Evolutionary conservation across 768 basidiomycete species (phyloP).

Genomic region (Leccinum rimulosum): DNA sequence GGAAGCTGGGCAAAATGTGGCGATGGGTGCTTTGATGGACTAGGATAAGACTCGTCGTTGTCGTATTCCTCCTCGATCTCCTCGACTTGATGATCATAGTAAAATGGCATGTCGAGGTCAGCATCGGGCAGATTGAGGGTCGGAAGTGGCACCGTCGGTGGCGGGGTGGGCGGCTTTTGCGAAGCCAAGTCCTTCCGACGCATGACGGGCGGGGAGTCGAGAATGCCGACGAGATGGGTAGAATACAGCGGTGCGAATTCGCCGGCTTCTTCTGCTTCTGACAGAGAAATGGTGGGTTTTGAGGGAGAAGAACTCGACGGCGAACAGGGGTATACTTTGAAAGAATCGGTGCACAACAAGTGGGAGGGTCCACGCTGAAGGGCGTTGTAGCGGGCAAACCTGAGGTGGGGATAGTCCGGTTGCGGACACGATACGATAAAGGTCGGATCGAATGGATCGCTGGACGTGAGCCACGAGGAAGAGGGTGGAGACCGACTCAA

Average conservation of each 20-base stretch:
- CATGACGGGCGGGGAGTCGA: slow-evolving; percentile 36
- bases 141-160: slow-evolving; percentile 39
- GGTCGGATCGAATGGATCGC: slow-evolving; percentile 23
- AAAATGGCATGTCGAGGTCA: slow-evolving; percentile 23
- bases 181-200: slow-evolving; percentile 29
- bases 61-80: slow-evolving; percentile 19
- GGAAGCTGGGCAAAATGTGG: slow-evolving; percentile 17
- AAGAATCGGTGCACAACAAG: slow-evolving; percentile 19
- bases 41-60: slow-evolving; percentile 19
- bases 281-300: slow-evolving; percentile 23
- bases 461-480: slow-evolving; percentile 16
- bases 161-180: slow-evolving; percentile 40
- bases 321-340: slow-evolving; percentile 28
- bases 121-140: slow-evolving; percentile 37
- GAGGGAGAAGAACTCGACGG: slow-evolving; percentile 26
- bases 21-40: slow-evolving; percentile 13
- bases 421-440: slow-evolving; percentile 21
- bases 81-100: slow-evolving; percentile 16
- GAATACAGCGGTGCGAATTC: slow-evolving; percentile 20
- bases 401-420: slow-evolving; percentile 13
- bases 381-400: slow-evolving; percentile 17
- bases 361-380: slow-evolving; percentile 8
- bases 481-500: slow-evolving; percentile 16
- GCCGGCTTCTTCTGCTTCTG: slow-evolving; percentile 22
- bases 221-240: slow-evolving; percentile 30